Base-by-base conservation (phyloP, 257 asterid species). In the Solanum rostratum region DNA sequence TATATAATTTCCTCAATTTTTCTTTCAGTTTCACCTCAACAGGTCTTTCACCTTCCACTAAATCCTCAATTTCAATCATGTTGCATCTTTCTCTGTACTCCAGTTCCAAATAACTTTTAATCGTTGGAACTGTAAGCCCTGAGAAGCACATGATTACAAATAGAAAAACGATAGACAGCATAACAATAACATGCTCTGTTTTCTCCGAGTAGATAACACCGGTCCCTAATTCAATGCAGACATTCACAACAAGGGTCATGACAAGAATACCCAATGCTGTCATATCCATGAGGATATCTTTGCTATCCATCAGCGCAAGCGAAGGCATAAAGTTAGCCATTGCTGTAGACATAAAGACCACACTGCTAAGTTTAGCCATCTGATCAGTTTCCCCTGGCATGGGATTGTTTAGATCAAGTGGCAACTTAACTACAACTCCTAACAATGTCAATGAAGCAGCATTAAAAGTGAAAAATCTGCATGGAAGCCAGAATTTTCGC, bases 141-240 rank as follows among this genome's bases (percentile, higher is more conserved):
- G 97, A 91, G 14, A 95, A 91, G 60, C 90, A 63, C 86, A 84
- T 45, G 63, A 91, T 86, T 3, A 84, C 90, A 12, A 91, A 89
- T 88, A 93, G 41, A 62, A 91, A 85, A 43, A 94, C 27, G 91
- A 94, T 89, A 13, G 92, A 59, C 62, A 85, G 79, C 90, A 94
- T 86, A 5, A 87, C 85, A 2, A 89, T 46, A 5, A 83, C 89
- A 22, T 92, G 93, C 74, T 93, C 97, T 7, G 59, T 81, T 91
- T 92, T 89, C 19, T 85, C 57, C 2, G 89, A 53, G 65, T 18
- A 85, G 68, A 41, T 22, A 53, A 37, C 33, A 20, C 65, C 41
- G 3, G 84, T 78, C 6, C 60, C 52, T 18, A 84, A 11, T 43
- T 85, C 76, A 63, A 79, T 79, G 18, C 87, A 78, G 29, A 49